Percentiles rank a stretch among this genome's conserved stretches.
These are phyloP conservation scores for Xerocomus brunneocitrinus DNA, from an alignment of 768 basidiomycete species.

Conservation along the genomic window DNA sequence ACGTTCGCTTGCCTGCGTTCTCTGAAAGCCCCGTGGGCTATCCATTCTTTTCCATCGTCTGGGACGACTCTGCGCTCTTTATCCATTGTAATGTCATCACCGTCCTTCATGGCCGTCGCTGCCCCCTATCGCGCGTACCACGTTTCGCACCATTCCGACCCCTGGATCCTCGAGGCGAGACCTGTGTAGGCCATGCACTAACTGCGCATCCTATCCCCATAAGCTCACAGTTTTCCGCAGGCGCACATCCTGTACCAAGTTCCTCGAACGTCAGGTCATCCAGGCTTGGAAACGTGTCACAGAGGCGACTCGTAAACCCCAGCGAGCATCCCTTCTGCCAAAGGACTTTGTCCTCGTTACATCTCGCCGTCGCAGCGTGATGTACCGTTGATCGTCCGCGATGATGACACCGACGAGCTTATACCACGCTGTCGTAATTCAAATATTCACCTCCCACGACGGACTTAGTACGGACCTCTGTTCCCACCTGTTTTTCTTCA, in stretches of 20 bases:
- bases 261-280: slow-evolving; percentile 55
- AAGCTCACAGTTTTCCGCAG: slow-evolving; percentile 9
- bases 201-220: background rate
- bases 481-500: background rate
- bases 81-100: slow-evolving; percentile 4
- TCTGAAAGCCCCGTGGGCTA: slow-evolving; percentile 19
- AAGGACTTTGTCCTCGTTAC: slow-evolving; percentile 63
- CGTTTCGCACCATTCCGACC: slow-evolving; percentile 14
- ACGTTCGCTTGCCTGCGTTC: slow-evolving; percentile 7
- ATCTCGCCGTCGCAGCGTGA: slow-evolving; percentile 48
- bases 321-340: slow-evolving; percentile 50
- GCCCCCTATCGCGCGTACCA: slow-evolving; percentile 13
- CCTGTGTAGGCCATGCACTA: slow-evolving; percentile 18
- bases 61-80: slow-evolving; percentile 15
- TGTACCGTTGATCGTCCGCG: slow-evolving; percentile 28
- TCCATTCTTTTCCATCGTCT: slow-evolving; percentile 27
- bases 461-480: background rate
- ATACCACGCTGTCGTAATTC: background rate
- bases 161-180: slow-evolving; percentile 24
- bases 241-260: slow-evolving; percentile 38
- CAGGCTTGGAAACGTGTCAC: slow-evolving; percentile 61
- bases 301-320: slow-evolving; percentile 44
- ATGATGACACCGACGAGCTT: background rate
- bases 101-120: slow-evolving; percentile 1
- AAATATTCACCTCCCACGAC: background rate